These are phyloP conservation scores for Leccinum broughii DNA, from an alignment of 768 basidiomycete genomes.

Conservation along the genomic window DNA sequence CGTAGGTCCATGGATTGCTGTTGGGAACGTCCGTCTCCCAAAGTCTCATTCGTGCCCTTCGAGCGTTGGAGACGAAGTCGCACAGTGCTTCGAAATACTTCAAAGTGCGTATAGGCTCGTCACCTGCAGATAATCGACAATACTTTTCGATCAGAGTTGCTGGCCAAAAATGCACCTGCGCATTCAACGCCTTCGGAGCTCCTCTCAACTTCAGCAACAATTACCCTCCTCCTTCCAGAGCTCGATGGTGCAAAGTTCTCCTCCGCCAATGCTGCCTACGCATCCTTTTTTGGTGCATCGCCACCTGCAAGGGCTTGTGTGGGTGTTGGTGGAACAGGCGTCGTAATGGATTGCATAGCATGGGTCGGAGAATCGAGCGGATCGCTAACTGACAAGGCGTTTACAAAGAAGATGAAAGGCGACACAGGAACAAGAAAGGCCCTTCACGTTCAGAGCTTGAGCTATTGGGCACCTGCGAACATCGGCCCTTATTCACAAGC, in stretches of 20 bases:
- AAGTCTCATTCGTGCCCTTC: constrained; percentile 39
- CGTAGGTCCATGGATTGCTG: constrained; percentile 65
- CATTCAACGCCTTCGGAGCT: constrained; percentile 25
- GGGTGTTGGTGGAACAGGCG: constrained; percentile 60
- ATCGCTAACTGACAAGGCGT: constrained; percentile 13
- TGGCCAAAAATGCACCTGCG: constrained; percentile 45
- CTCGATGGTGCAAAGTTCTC: constrained; percentile 70
- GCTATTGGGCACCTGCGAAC: constrained; percentile 99
- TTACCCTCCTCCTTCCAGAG: constrained; percentile 80
- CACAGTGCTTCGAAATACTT: constrained; percentile 62
- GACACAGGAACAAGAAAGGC: constrained; percentile 54
- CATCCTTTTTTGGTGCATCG: constrained; percentile 81
- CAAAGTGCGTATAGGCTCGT: constrained; percentile 45
- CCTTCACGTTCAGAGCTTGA: constrained; percentile 92
- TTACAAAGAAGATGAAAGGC: constrained; percentile 9
- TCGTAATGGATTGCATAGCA: constrained; percentile 84
- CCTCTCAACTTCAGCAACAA: constrained; percentile 45
- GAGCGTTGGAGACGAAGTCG: constrained; percentile 74
- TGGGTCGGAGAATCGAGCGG: constrained; percentile 35
- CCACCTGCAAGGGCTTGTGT: constrained; percentile 97
- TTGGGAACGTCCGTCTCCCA: constrained; percentile 52
- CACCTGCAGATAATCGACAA: background rate
- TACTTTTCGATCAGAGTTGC: constrained; percentile 43
- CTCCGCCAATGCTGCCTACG: constrained; percentile 75
- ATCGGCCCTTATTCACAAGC: constrained; percentile 99